Conservation (phyloP, 2,329 filamentous ascomycete genomes). For the Exophiala aquamarina region DNA sequence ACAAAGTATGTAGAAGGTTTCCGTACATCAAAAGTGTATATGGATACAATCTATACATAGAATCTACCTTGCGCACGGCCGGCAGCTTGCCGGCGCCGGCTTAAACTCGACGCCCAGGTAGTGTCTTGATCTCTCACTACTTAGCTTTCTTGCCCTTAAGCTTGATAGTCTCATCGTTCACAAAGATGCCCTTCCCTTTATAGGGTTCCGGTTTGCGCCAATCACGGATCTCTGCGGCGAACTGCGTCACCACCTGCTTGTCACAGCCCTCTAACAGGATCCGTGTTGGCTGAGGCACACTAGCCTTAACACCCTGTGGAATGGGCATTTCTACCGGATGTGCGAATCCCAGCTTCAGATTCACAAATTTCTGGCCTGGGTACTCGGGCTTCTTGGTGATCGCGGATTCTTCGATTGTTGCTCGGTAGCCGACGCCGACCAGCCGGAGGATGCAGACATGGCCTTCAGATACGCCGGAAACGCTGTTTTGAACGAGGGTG, state of each 20-base stretch:
- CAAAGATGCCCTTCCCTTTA: constrained; percentile 98
- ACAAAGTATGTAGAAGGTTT: no score
- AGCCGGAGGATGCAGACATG: constrained; percentile 90
- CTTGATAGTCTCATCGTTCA: constrained; percentile 96
- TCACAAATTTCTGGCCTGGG: constrained; percentile 82
- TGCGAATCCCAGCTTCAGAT: constrained; percentile 92
- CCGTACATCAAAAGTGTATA: constrained; percentile 24
- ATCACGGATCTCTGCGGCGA: constrained; percentile 81
- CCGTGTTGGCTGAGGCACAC: constrained; percentile 84
- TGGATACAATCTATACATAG: constrained; percentile 31
- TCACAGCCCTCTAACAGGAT: constrained; percentile 87
- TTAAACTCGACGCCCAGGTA: no score
- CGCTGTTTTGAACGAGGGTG: constrained; percentile 84
- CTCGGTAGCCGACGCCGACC: constrained; percentile 93
- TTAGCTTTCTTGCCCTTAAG: constrained; percentile 98
- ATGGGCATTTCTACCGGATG: constrained; percentile 90
- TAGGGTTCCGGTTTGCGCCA: constrained; percentile 96
- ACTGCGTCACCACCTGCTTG: constrained; percentile 83
- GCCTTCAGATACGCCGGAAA: constrained; percentile 92
- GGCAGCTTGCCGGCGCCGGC: constrained; percentile 27
- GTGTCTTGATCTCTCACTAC: constrained; percentile 45
- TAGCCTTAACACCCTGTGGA: constrained; percentile 79
- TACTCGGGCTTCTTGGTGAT: constrained; percentile 64
- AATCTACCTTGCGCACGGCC: neutral
- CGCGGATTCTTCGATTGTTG: constrained; percentile 74